Conservation (phyloP, 139 green algal species). For the Tetraselmis chui region DNA sequence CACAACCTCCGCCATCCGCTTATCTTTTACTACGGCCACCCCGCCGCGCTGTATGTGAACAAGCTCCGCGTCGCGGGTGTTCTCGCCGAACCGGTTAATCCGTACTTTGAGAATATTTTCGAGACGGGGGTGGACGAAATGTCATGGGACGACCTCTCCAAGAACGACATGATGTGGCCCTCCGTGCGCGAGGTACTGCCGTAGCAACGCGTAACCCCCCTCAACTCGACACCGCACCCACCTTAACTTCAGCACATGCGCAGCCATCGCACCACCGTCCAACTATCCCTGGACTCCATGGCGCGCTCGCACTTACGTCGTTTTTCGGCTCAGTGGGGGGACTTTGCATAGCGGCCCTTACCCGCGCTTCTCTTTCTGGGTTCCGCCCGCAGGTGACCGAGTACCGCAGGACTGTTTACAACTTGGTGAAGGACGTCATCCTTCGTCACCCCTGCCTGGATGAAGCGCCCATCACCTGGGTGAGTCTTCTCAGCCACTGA, state of each 20-base stretch:
- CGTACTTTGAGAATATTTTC: slow-evolving; percentile 41
- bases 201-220: no score
- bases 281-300: no score
- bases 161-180: slow-evolving; percentile 67
- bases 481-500: no score
- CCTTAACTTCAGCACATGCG: no score
- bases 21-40: slow-evolving; percentile 80
- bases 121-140: slow-evolving; percentile 82
- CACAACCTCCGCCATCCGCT: slow-evolving; percentile 78
- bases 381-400: slow-evolving; percentile 29
- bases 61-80: slow-evolving; percentile 75
- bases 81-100: slow-evolving; percentile 49
- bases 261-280: no score
- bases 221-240: no score
- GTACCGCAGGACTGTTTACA: slow-evolving; percentile 33
- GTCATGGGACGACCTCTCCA: slow-evolving; percentile 71
- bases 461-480: background rate
- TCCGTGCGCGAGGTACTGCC: slow-evolving; percentile 8
- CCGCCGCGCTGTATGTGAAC: slow-evolving; percentile 70
- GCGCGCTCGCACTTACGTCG: no score
- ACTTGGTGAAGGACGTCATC: slow-evolving; percentile 21
- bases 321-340: no score
- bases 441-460: slow-evolving; percentile 40
- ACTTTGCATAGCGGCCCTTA: no score
- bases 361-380: no score